These are phyloP conservation scores for Panaeolus papilionaceus DNA, from an alignment of 768 basidiomycete genomes.

Conservation along the genomic window DNA sequence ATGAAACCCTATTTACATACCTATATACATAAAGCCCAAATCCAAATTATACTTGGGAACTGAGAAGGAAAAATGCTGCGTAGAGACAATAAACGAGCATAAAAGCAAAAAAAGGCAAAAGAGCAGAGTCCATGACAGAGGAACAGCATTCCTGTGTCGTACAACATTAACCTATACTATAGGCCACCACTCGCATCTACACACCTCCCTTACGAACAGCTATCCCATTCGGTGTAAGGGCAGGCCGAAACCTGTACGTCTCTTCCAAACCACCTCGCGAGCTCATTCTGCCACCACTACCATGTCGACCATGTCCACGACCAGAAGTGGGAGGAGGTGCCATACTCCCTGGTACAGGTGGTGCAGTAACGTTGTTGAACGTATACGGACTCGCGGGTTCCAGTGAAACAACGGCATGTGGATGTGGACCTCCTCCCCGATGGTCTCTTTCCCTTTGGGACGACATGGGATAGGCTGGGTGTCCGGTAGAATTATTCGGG, in stretches of 20 bases:
- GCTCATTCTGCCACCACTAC: not conserved
- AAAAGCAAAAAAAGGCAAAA: not conserved
- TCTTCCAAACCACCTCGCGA: not conserved
- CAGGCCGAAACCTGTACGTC: not conserved
- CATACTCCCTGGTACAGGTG: conserved; percentile 1
- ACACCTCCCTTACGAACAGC: conserved; percentile 1
- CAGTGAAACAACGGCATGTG: conserved; percentile 1
- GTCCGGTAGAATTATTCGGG: not conserved
- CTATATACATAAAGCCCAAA: conserved; percentile 4
- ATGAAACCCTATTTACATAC: not conserved
- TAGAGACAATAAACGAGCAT: not conserved
- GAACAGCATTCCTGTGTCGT: not conserved
- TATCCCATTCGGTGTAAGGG: conserved; percentile 8
- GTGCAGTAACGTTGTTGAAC: conserved; percentile 1
- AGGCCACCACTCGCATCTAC: not conserved
- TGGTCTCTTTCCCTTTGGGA: not conserved
- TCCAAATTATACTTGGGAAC: not conserved
- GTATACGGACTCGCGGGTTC: conserved; percentile 4
- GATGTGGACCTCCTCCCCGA: not conserved
- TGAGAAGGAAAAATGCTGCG: not conserved
- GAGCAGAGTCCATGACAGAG: not conserved
- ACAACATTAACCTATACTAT: not conserved
- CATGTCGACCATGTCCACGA: conserved; percentile 3
- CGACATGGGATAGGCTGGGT: not conserved
- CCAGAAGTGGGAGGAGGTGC: not conserved